Evolutionary conservation across 23 red algal genomes (phyloP).

Genomic region (Gracilaria gracilis): DNA sequence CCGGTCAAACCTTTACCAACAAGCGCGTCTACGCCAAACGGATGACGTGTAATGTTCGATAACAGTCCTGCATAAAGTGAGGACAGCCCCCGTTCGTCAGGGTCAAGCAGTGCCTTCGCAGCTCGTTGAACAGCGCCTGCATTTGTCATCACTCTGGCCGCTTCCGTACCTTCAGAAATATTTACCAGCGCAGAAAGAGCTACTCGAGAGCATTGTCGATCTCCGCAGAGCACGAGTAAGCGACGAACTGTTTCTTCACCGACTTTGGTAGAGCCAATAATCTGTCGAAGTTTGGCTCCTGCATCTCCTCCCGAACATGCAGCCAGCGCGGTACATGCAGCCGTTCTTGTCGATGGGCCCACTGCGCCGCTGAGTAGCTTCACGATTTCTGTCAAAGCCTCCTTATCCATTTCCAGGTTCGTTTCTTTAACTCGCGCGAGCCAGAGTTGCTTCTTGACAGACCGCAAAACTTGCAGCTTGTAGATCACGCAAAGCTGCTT

Average conservation of each 20-base stretch:
- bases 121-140: constrained; percentile 26
- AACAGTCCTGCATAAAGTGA: constrained; percentile 40
- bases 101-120: constrained; percentile 40
- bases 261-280: constrained; percentile 19
- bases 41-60: constrained; percentile 55
- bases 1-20: constrained; percentile 33
- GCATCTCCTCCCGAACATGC: constrained; percentile 15
- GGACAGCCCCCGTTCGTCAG: constrained; percentile 1
- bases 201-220: constrained; percentile 22
- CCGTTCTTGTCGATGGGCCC: constrained; percentile 19
- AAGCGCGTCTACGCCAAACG: constrained; percentile 47
- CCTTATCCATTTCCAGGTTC: constrained; percentile 29
- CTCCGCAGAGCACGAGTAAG: constrained; percentile 41
- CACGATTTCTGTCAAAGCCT: background rate
- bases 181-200: constrained; percentile 68
- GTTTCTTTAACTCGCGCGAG: no score
- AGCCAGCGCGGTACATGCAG: constrained; percentile 36
- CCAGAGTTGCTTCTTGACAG: no score
- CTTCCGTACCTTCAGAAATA: constrained; percentile 38
- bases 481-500: no score
- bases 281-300: constrained; percentile 22
- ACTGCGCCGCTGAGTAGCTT: constrained; percentile 40
- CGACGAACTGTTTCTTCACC: constrained; percentile 29
- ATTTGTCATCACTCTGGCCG: background rate
- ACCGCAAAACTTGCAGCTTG: no score